phyloP scores from a whole-genome alignment of 805 yeast genomes.

The Hanseniaspora lindneri region DNA sequence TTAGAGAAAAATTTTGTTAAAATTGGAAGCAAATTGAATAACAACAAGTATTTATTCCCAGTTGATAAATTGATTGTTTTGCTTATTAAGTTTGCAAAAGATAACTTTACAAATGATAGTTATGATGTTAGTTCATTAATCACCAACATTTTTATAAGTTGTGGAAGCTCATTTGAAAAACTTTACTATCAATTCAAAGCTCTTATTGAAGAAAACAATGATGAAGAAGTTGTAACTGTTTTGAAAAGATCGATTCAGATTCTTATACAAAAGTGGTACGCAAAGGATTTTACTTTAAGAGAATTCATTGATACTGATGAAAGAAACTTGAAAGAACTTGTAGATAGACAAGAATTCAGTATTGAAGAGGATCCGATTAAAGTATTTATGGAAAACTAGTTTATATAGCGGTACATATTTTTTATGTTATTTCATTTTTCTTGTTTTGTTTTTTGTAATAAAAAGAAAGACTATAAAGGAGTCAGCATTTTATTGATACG shows the following conservation, averaged over 20 bases:
- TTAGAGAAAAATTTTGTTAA: slow-evolving; percentile 31
- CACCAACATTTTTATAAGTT: slow-evolving; percentile 44
- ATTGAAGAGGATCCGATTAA: slow-evolving; percentile 49
- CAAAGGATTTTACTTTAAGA: slow-evolving; percentile 49
- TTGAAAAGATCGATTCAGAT: slow-evolving; percentile 51
- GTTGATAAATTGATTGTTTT: slow-evolving; percentile 53
- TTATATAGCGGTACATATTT: background rate
- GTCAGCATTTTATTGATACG: background rate
- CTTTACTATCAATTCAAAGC: slow-evolving; percentile 53
- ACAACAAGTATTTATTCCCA: slow-evolving; percentile 72
- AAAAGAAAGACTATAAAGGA: too few species aligned
- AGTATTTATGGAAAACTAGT: slow-evolving; percentile 30
- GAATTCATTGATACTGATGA: slow-evolving; percentile 33
- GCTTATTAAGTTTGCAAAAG: slow-evolving; percentile 37
- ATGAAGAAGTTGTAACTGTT: slow-evolving; percentile 38
- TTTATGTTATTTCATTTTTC: background rate
- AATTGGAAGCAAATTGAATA: slow-evolving; percentile 53
- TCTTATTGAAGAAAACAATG: slow-evolving; percentile 40
- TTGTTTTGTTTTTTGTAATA: too few species aligned
- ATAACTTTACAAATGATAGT: slow-evolving; percentile 17
- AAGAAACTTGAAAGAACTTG: slow-evolving; percentile 35
- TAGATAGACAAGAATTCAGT: slow-evolving; percentile 35
- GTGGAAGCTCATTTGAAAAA: slow-evolving; percentile 54
- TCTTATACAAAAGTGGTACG: slow-evolving; percentile 57
- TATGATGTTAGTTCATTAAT: slow-evolving; percentile 43